phyloP scores from a whole-genome alignment of 2,329 filamentous ascomycete genomes.

The Aspergillus neoniger region DNA sequence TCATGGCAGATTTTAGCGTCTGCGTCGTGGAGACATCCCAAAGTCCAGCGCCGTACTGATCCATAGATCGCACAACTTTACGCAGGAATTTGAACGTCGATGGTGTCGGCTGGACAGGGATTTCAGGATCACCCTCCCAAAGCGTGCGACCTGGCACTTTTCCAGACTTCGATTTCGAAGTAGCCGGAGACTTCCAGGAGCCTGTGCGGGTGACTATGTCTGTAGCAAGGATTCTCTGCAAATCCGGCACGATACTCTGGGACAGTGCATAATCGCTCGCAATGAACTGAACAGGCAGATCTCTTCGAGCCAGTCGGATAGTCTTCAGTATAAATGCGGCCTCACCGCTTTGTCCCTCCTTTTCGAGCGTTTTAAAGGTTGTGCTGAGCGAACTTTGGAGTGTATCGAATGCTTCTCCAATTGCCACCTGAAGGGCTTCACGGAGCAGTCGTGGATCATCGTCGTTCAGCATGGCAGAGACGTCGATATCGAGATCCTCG shows the following conservation, averaged over 20 bases:
- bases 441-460: constrained; percentile 69
- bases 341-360: constrained; percentile 51
- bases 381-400: constrained; percentile 51
- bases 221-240: constrained; percentile 64
- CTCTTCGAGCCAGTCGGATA: constrained; percentile 70
- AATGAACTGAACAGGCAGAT: constrained; percentile 59
- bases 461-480: constrained; percentile 60
- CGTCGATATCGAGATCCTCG: constrained; percentile 40
- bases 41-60: constrained; percentile 69
- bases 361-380: constrained; percentile 52
- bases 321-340: constrained; percentile 68
- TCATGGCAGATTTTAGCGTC: constrained; percentile 62
- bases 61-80: constrained; percentile 67
- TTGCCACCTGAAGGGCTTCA: constrained; percentile 58
- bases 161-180: constrained; percentile 50
- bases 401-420: constrained; percentile 59
- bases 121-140: constrained; percentile 75
- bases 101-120: constrained; percentile 79
- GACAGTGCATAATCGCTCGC: constrained; percentile 54
- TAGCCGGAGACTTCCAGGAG: constrained; percentile 48
- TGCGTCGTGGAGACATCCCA: constrained; percentile 73
- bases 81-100: constrained; percentile 71
- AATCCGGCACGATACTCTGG: constrained; percentile 59
- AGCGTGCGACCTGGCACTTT: constrained; percentile 64
- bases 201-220: constrained; percentile 50